Percentiles rank a stretch among this genome's conserved stretches.
Evolutionary conservation across 2,329 filamentous ascomycete genomes (phyloP).

Genomic region (Macroventuria anomochaeta): DNA sequence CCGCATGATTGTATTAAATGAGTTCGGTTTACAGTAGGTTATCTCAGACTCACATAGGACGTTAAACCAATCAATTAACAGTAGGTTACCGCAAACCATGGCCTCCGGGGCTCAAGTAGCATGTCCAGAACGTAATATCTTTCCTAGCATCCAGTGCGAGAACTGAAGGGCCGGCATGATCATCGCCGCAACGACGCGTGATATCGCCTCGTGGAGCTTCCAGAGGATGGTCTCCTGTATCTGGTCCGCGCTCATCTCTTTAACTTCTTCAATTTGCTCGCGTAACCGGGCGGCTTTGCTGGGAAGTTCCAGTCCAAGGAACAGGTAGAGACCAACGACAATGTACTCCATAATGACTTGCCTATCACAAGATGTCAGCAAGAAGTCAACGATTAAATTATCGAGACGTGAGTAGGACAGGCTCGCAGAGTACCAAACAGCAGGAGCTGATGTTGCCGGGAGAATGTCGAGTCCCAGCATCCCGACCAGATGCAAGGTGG

Average conservation of each 20-base stretch:
- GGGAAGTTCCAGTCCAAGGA: slow-evolving; percentile 39
- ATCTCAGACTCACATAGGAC: too few relatives aligned
- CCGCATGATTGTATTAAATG: too few relatives aligned
- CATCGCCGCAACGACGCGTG: slow-evolving; percentile 37
- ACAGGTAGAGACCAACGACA: slow-evolving; percentile 42
- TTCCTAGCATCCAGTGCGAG: slow-evolving; percentile 44
- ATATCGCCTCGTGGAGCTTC: slow-evolving; percentile 41
- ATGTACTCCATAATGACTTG: slow-evolving; percentile 48
- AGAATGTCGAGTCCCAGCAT: background rate
- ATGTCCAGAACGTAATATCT: slow-evolving; percentile 33
- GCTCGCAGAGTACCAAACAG: background rate
- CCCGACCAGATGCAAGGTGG: background rate
- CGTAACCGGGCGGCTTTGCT: slow-evolving; percentile 40
- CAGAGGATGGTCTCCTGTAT: slow-evolving; percentile 41
- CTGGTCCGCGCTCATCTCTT: slow-evolving; percentile 36
- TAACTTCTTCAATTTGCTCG: slow-evolving; percentile 39
- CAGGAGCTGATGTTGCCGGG: background rate
- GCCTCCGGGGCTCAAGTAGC: slow-evolving; percentile 1
- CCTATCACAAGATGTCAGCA: slow-evolving; percentile 19
- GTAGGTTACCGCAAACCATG: background rate
- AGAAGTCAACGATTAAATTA: background rate
- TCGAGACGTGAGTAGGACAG: background rate
- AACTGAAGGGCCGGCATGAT: slow-evolving; percentile 43
- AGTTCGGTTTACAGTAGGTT: too few relatives aligned
- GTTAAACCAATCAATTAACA: too few relatives aligned